phyloP scores from a whole-genome alignment of 768 basidiomycete species.

The Cystobasidium tubakii region DNA sequence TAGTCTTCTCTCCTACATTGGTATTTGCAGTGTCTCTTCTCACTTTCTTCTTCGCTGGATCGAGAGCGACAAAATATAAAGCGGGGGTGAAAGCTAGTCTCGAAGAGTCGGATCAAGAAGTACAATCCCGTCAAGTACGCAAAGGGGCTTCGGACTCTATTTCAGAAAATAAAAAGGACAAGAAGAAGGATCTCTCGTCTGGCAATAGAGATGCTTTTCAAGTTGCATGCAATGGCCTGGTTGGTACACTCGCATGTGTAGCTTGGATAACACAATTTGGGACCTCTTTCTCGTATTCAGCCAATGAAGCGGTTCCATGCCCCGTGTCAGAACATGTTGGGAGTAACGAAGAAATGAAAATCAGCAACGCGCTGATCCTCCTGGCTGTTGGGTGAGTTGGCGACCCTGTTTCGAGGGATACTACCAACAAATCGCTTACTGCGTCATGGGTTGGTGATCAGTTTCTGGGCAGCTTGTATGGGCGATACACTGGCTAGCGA shows the following conservation, averaged over 20 bases:
- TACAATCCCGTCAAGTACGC: not conserved
- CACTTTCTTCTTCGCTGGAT: conserved; percentile 23
- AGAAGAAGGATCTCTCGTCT: conserved; percentile 12
- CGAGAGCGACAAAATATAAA: conserved; percentile 27
- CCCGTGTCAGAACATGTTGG: conserved; percentile 6
- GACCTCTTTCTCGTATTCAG: not conserved
- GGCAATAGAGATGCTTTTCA: conserved; percentile 26
- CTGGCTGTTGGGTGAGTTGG: conserved; percentile 23
- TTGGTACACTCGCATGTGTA: conserved; percentile 15
- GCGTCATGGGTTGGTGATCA: too few species aligned
- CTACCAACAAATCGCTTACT: too few species aligned
- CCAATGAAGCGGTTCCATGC: not conserved
- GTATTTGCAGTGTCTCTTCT: conserved; percentile 27
- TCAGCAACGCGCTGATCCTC: conserved; percentile 14
- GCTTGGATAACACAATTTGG: conserved; percentile 14
- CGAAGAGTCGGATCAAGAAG: conserved; percentile 6
- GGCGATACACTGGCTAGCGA: conserved; percentile 20
- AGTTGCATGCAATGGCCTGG: conserved; percentile 30
- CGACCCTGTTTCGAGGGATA: not conserved
- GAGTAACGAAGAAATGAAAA: not conserved
- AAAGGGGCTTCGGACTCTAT: not conserved
- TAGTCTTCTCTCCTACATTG: conserved; percentile 5
- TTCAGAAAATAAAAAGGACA: not conserved
- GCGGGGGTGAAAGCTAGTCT: conserved; percentile 1
- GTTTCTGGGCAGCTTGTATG: conserved; percentile 35